Conservation (phyloP, 805 yeast species). For the baker's yeast (Saccharomyces cerevisiae) region DNA sequence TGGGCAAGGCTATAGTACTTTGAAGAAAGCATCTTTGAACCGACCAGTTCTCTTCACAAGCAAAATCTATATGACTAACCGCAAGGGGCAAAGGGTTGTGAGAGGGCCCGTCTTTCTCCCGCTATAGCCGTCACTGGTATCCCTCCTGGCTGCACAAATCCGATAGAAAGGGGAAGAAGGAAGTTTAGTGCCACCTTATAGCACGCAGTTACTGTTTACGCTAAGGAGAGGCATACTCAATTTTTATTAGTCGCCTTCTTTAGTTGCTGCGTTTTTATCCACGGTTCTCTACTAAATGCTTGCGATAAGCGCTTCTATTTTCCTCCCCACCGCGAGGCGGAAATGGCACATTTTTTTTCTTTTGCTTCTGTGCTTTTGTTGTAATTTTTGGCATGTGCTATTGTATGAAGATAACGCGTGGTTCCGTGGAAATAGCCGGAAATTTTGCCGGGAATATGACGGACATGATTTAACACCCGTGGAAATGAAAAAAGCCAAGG, state of each 20-base stretch:
- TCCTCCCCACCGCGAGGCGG: neutral
- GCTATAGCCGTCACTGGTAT: neutral
- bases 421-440: neutral
- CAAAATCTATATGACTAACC: neutral
- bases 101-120: neutral
- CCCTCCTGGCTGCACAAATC: neutral
- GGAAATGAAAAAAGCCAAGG: neutral
- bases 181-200: neutral
- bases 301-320: neutral
- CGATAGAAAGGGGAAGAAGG: neutral
- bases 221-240: neutral
- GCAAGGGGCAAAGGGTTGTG: neutral
- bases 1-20: no score
- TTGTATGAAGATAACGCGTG: neutral
- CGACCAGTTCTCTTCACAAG: neutral
- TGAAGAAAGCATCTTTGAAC: neutral
- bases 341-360: neutral
- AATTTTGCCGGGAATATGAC: neutral
- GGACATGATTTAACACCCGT: neutral
- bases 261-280: neutral
- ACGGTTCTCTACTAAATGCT: neutral
- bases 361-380: neutral
- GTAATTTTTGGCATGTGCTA: neutral
- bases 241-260: neutral
- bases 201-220: neutral